A percentile compares a stretch with the other conserved stretches of the same genome.
Conservation (phyloP, 352 stramenopile species). For the Globisporangium paroecandrum region DNA sequence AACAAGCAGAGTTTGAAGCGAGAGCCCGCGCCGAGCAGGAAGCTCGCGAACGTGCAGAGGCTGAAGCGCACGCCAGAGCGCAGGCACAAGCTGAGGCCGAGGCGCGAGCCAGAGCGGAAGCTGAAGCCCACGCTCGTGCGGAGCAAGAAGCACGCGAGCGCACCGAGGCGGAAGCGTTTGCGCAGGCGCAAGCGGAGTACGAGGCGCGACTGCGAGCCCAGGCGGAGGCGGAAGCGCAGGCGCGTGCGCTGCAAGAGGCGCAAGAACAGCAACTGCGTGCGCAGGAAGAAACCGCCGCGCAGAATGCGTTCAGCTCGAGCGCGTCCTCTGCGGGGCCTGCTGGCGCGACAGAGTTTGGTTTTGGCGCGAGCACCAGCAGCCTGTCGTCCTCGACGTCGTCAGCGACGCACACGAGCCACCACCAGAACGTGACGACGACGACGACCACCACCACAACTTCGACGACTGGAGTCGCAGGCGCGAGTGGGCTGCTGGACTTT, state of each 20-base stretch:
- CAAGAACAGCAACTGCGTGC: conserved; percentile 21
- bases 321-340: conserved; percentile 20
- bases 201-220: conserved; percentile 24
- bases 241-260: conserved; percentile 26
- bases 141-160: conserved; percentile 24
- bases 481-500: conserved; percentile 62
- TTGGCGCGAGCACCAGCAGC: conserved; percentile 16
- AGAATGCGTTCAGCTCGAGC: conserved; percentile 23
- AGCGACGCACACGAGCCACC: conserved; percentile 20
- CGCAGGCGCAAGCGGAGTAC: conserved; percentile 26
- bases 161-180: conserved; percentile 11
- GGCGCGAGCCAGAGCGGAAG: conserved; percentile 8
- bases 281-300: conserved; percentile 26
- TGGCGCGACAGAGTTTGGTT: conserved; percentile 13
- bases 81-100: conserved; percentile 25
- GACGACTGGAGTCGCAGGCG: background rate
- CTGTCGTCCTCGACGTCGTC: conserved; percentile 12
- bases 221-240: conserved; percentile 22
- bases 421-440: conserved; percentile 14
- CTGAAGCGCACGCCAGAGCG: conserved; percentile 24
- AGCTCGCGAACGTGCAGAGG: conserved; percentile 23
- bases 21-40: conserved; percentile 18
- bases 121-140: conserved; percentile 24
- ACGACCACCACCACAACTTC: conserved; percentile 26
- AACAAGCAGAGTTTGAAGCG: conserved; percentile 20